phyloP scores from a whole-genome alignment of 805 yeast genomes.

The Teunomyces cretensis region DNA sequence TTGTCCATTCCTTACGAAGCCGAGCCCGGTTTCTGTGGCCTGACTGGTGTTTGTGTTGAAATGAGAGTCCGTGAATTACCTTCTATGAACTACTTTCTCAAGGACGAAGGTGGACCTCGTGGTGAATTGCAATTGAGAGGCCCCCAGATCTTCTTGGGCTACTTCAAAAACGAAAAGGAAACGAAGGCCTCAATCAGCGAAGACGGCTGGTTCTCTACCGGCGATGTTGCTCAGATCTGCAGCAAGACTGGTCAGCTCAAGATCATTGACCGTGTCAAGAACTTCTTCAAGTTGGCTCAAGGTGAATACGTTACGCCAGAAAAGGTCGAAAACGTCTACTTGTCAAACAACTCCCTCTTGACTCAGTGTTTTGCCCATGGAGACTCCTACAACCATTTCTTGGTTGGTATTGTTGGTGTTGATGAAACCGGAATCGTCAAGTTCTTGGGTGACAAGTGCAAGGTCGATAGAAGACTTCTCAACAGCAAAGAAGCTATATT shows the following conservation, averaged over 20 bases:
- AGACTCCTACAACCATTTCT: constrained; percentile 20
- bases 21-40: constrained; percentile 24
- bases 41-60: constrained; percentile 17
- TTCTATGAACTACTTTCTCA: constrained; percentile 21
- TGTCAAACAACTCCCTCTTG: constrained; percentile 17
- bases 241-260: constrained; percentile 18
- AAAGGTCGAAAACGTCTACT: constrained; percentile 26
- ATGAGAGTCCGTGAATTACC: constrained; percentile 23
- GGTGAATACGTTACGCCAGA: constrained; percentile 34
- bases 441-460: constrained; percentile 16
- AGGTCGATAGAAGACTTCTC: constrained; percentile 6
- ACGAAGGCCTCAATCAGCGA: constrained; percentile 17
- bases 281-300: constrained; percentile 32
- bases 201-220: constrained; percentile 31
- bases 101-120: constrained; percentile 25
- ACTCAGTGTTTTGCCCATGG: constrained; percentile 25
- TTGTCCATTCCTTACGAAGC: constrained; percentile 17
- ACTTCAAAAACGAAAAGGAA: constrained; percentile 26
- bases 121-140: constrained; percentile 29
- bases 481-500: constrained; percentile 9
- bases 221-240: constrained; percentile 19
- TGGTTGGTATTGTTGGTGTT: constrained; percentile 26
- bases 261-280: constrained; percentile 32
- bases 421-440: constrained; percentile 15
- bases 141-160: constrained; percentile 23